Evolutionary conservation across 2,329 filamentous ascomycete genomes (phyloP).

Genomic region (Pestalotiopsis sp.): DNA sequence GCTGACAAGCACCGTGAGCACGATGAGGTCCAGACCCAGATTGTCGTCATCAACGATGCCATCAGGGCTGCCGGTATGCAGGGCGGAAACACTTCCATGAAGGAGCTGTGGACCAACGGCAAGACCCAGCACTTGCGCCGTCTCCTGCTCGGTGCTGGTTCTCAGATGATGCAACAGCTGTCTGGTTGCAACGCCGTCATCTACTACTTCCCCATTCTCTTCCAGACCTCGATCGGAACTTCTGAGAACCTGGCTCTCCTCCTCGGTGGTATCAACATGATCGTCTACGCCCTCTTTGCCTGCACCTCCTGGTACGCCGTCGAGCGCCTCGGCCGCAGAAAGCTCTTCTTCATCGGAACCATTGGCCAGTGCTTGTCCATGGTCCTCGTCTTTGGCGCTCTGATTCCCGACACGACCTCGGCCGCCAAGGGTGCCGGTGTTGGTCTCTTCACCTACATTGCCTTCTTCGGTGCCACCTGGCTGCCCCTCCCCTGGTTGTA

Average conservation of each 20-base stretch:
- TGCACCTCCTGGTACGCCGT: slow-evolving; percentile 58
- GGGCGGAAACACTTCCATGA: slow-evolving; percentile 30
- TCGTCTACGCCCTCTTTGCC: slow-evolving; percentile 64
- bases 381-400: slow-evolving; percentile 62
- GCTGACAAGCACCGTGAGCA: slow-evolving; percentile 52
- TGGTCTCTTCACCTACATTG: slow-evolving; percentile 70
- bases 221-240: slow-evolving; percentile 44
- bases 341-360: slow-evolving; percentile 47
- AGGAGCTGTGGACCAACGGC: slow-evolving; percentile 59
- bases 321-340: slow-evolving; percentile 48
- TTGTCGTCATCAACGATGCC: slow-evolving; percentile 42
- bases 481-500: slow-evolving; percentile 65
- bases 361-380: slow-evolving; percentile 56
- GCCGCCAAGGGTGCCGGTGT: slow-evolving; percentile 70
- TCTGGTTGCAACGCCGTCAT: slow-evolving; percentile 61
- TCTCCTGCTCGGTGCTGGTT: slow-evolving; percentile 60
- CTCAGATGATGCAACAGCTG: slow-evolving; percentile 66
- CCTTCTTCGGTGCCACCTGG: slow-evolving; percentile 69
- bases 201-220: slow-evolving; percentile 65
- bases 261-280: slow-evolving; percentile 57
- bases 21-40: slow-evolving; percentile 45
- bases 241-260: slow-evolving; percentile 50
- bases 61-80: slow-evolving; percentile 33
- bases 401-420: slow-evolving; percentile 65
- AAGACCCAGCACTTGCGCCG: slow-evolving; percentile 67